Conservation (phyloP, 83 land plant species). For the Thuja plicata region DNA sequence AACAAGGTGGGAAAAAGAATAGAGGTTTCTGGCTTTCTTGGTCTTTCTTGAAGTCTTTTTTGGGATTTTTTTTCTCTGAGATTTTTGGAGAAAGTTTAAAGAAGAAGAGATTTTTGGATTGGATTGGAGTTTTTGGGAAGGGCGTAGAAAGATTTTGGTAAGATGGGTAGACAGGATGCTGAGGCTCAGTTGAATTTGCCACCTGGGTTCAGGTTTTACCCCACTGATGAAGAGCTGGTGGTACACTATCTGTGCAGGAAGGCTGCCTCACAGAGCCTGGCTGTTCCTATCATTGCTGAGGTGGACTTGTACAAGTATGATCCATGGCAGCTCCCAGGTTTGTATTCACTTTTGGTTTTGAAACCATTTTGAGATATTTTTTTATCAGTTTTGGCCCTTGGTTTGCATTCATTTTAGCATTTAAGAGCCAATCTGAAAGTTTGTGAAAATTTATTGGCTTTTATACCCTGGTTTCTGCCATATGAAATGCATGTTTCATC, state of each 20-base stretch:
- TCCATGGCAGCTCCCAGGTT: constrained; percentile 58
- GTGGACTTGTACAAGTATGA: constrained; percentile 52
- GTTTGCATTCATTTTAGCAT: not conserved
- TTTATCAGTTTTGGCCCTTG: not conserved
- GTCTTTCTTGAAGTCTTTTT: not conserved
- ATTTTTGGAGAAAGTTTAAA: too few relatives aligned
- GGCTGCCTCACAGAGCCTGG: constrained; percentile 33
- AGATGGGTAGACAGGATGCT: constrained; percentile 12
- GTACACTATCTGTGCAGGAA: constrained; percentile 46
- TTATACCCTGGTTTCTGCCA: not conserved
- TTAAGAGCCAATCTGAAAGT: too few relatives aligned
- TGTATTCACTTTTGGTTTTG: not conserved
- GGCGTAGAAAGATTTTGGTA: not conserved
- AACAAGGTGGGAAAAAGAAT: not conserved
- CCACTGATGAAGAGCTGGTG: constrained; percentile 29
- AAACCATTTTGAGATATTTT: not conserved
- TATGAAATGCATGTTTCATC: not conserved
- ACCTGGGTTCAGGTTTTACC: constrained; percentile 27
- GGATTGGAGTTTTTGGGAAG: not conserved
- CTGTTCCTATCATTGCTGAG: constrained; percentile 45
- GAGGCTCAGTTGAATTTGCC: constrained; percentile 21
- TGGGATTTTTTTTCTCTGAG: too few relatives aligned
- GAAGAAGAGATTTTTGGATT: not conserved
- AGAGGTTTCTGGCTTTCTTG: not conserved
- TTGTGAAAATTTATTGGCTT: too few relatives aligned